Percentiles rank a stretch among this genome's conserved stretches.
Evolutionary conservation across 164 flowering plant species (phyloP).

Genomic region (Stephania yunnanensis): DNA sequence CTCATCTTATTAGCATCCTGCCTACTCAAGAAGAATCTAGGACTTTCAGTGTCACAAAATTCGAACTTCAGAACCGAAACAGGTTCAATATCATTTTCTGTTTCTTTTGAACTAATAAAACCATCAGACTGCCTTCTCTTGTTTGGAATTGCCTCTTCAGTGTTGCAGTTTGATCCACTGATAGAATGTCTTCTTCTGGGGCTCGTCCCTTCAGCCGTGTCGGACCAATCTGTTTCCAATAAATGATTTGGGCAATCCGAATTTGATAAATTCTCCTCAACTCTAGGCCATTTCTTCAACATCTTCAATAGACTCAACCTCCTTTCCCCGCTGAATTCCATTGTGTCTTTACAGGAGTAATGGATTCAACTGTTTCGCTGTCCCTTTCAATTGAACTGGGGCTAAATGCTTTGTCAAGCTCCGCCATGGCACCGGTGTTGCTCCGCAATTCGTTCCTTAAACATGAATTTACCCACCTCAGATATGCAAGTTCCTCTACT

Average conservation of each 20-base stretch:
- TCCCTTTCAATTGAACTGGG: constrained; percentile 25
- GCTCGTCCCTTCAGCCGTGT: constrained; percentile 34
- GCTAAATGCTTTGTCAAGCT: constrained; percentile 32
- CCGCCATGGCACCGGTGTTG: constrained; percentile 25
- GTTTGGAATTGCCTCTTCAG: constrained; percentile 36
- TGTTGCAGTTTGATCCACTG: constrained; percentile 54
- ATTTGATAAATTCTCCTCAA: constrained; percentile 35
- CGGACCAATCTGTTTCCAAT: constrained; percentile 34
- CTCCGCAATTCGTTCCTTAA: constrained; percentile 51
- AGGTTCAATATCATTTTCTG: constrained; percentile 34
- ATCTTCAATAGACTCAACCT: constrained; percentile 41
- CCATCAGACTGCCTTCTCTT: constrained; percentile 78
- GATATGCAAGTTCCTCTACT: constrained; percentile 82
- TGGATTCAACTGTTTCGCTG: background rate
- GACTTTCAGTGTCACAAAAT: constrained; percentile 27
- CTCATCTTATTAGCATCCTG: constrained; percentile 34
- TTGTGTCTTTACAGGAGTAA: constrained; percentile 21
- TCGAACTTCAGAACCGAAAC: constrained; percentile 30
- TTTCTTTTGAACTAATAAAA: constrained; percentile 45
- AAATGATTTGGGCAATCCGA: constrained; percentile 22
- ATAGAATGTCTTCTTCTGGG: constrained; percentile 74
- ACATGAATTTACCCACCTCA: constrained; percentile 85
- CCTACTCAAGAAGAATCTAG: constrained; percentile 24
- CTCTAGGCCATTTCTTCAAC: constrained; percentile 48
- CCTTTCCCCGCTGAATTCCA: constrained; percentile 29